A percentile compares a stretch with the other conserved stretches of the same genome.
Evolutionary conservation across 495 filamentous ascomycete genomes (phyloP).

Genomic region (Hypoxylon fragiforme): DNA sequence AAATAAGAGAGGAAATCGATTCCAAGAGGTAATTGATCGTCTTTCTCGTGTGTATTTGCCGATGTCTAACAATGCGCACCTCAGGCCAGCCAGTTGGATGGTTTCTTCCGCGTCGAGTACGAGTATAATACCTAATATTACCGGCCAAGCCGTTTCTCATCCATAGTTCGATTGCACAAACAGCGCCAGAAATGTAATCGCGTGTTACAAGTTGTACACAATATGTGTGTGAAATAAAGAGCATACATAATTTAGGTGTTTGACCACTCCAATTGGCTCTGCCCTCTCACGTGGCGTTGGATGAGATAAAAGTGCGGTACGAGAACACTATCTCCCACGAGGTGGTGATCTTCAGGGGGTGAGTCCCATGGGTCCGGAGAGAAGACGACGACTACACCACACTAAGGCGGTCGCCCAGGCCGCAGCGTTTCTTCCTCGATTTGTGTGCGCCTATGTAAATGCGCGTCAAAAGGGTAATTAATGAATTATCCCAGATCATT

Average conservation of each 20-base stretch:
- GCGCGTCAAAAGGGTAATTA: constrained; percentile 14
- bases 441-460: constrained; percentile 17
- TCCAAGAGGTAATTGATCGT: not conserved
- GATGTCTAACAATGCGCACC: too few relatives aligned
- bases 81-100: too few relatives aligned
- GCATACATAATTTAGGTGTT: constrained; percentile 4
- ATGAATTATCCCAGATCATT: constrained; percentile 26
- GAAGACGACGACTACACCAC: too few relatives aligned
- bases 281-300: constrained; percentile 7
- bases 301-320: constrained; percentile 7
- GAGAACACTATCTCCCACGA: not conserved
- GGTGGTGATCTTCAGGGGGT: constrained; percentile 31
- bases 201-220: too few relatives aligned
- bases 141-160: constrained; percentile 6
- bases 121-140: too few relatives aligned
- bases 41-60: not conserved
- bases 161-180: not conserved
- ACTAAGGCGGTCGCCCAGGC: constrained; percentile 11
- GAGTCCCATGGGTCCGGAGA: constrained; percentile 18
- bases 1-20: not conserved
- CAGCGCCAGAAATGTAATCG: too few relatives aligned
- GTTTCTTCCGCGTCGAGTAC: too few relatives aligned
- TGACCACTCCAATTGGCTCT: too few relatives aligned
- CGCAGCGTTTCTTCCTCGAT: constrained; percentile 4
- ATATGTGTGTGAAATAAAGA: not conserved